Evolutionary conservation across 78 protist genomes (phyloP).

Genomic region (Speleostelium caveatum): DNA sequence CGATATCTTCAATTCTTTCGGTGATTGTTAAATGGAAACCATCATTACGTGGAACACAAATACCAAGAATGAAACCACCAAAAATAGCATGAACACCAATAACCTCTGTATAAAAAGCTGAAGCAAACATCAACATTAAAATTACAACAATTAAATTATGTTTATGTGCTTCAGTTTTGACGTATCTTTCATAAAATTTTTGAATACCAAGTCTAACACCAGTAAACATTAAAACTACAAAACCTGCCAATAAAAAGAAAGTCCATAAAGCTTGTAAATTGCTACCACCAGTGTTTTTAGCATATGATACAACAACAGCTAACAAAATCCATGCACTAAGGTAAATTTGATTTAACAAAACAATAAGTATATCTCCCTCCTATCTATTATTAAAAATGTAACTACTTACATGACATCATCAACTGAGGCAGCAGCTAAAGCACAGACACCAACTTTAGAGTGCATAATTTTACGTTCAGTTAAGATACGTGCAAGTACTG

Average conservation of each 20-base stretch:
- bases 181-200: not conserved
- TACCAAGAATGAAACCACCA: slow-evolving; percentile 83
- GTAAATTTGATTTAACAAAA: too few relatives aligned
- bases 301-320: slow-evolving; percentile 81
- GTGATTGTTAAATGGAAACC: slow-evolving; percentile 43
- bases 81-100: slow-evolving; percentile 87
- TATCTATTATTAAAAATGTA: not conserved
- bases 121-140: slow-evolving; percentile 13
- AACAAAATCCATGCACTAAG: slow-evolving; percentile 77
- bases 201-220: slow-evolving; percentile 7
- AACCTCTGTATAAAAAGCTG: slow-evolving; percentile 73
- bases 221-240: slow-evolving; percentile 42
- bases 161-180: slow-evolving; percentile 39
- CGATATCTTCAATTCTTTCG: slow-evolving; percentile 72
- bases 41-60: slow-evolving; percentile 53
- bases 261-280: slow-evolving; percentile 74
- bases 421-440: slow-evolving; percentile 86
- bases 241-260: slow-evolving; percentile 40
- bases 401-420: slow-evolving; percentile 87
- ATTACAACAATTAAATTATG: slow-evolving; percentile 18
- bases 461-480: slow-evolving; percentile 69
- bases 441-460: slow-evolving; percentile 64
- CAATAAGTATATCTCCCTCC: not conserved
- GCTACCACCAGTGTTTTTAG: slow-evolving; percentile 29
- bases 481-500: slow-evolving; percentile 86